Base-by-base conservation (phyloP, 148 eudicot species). In the Rhododendron williamsianum region DNA sequence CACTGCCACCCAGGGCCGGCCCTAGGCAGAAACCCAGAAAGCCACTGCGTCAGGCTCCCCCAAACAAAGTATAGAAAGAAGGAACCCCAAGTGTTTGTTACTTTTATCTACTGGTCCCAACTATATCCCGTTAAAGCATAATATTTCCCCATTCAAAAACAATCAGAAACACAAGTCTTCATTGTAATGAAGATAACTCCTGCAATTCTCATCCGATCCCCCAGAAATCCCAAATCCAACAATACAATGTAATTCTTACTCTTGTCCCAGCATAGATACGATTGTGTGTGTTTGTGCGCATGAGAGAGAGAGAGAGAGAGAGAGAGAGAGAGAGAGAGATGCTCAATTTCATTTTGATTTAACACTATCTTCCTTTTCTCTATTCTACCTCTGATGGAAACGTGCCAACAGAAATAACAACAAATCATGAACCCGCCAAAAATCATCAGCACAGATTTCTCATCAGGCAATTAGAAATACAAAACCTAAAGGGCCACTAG, bases 381-480 rank as follows among this genome's bases (percentile, higher is more conserved):
- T 45, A 23, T 63, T 41, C 54, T 46, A 78, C 56, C 30, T 82
- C 76, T 63, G 84, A 82, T 49, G 76, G 38, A 65, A 43, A 65
- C 65, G 41, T 41, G 76, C 76, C 84, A 38, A 82, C 76, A 43
- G 18, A 65, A 82, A 38, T 69, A 69, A 71, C 36, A 69, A 10
- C 7, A 9, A 19, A 41, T 65, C 36, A 82, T 23, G 21, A 18
- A 46, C 19, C 84, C 76, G 51, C 33, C 52, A 82, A 82, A 43
- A 82, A 60, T 65, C 73, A 65, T 43, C 30, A 82, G 54, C 46
- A n/a, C 76, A 43, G 51, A 82, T 82, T 82, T 65, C 84, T 49
- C 56, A 41, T 33, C 52, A 78, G 81, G 81, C 84, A 52, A 25
- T 21, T 56, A 21, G 38, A 60, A 56, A 54, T 54, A 76, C 73